Evolutionary conservation across 768 basidiomycete genomes (phyloP), one percentile per base, ranked within the genome.

Genomic region (Phaeotremella skinneri): DNA sequence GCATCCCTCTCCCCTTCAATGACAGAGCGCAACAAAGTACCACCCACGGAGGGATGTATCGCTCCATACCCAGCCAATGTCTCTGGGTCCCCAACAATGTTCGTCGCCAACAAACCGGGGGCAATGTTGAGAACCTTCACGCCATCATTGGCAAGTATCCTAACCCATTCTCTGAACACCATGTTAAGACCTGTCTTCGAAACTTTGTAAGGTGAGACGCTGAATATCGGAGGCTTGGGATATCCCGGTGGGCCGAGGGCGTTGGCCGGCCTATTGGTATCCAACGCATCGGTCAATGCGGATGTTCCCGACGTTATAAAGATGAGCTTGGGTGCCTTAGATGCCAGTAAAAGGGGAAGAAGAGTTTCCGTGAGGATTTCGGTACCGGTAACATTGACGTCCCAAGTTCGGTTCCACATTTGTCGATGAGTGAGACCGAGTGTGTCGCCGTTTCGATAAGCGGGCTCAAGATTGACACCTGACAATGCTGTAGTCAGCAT

Each of bases 151-250:
- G 57, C 50, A 17, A 71, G 47, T 4, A 64, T 49, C n/a, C 67
- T 56, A 16, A 16, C 26, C 64, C 62, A 71, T 32, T 71, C 67
- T 1, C 54, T 23, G 20, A 59, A 49, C 59, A 69, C 58, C 69
- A 71, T 71, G 29, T 68, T 68, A 61, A 68, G 42, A 13, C 58
- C 69, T 11, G 64, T 63, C 56, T 71, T 71, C 39, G 31, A 50
- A 0, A 58, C 41, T 52, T 64, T 27, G 41, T 71, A 71, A 13
- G 58, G 39, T 2, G 63, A 11, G 25, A 49, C 23, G 3, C 51
- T 23, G 53, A 59, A 60, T 1, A 26, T 25, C 4, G 34, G 37
- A 13, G 30, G 17, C 41, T 65, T 64, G 4, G 63, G 59, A 59
- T 59, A 64, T 42, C 63, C 63, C 11, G 60, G 53, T 4, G 39